These are phyloP conservation scores for Pichia sp. DNA, from an alignment of 1,139 yeast species.

Conservation along the genomic window DNA sequence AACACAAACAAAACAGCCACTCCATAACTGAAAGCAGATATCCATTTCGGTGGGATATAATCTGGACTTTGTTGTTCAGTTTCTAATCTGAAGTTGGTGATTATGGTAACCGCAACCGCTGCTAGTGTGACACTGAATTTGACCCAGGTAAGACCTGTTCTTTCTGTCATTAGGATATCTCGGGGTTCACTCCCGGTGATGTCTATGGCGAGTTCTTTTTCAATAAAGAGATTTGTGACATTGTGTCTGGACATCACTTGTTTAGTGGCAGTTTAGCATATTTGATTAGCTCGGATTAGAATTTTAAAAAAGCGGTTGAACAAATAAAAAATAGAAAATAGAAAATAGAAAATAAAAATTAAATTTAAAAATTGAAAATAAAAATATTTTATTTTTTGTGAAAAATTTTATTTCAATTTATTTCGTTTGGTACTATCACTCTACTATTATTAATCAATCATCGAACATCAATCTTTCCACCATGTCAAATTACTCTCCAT, in stretches of 20 bases:
- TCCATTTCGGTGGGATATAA: constrained; percentile 2
- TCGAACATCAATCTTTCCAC: too few species aligned
- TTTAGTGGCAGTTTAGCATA: too few species aligned
- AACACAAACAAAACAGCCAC: constrained; percentile 31
- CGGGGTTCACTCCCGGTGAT: constrained; percentile 51
- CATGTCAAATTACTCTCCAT: constrained; percentile 49
- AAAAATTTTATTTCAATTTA: neutral
- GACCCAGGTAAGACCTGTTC: constrained; percentile 50
- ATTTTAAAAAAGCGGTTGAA: neutral
- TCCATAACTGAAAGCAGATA: constrained; percentile 31
- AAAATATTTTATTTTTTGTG: neutral
- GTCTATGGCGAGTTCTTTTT: constrained; percentile 31
- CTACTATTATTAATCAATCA: neutral
- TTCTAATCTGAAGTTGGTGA: constrained; percentile 44
- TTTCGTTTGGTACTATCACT: neutral
- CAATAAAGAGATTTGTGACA: neutral
- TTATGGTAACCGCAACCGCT: constrained; percentile 46
- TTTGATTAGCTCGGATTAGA: too few species aligned
- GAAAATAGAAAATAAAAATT: too few species aligned
- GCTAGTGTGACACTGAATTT: constrained; percentile 46
- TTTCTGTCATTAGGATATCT: constrained; percentile 55
- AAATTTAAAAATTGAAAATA: too few species aligned
- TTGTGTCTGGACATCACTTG: neutral
- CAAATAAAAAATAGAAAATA: neutral
- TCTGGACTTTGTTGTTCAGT: constrained; percentile 17